phyloP scores from a whole-genome alignment of 768 basidiomycete species.

The Suillus discolor region DNA sequence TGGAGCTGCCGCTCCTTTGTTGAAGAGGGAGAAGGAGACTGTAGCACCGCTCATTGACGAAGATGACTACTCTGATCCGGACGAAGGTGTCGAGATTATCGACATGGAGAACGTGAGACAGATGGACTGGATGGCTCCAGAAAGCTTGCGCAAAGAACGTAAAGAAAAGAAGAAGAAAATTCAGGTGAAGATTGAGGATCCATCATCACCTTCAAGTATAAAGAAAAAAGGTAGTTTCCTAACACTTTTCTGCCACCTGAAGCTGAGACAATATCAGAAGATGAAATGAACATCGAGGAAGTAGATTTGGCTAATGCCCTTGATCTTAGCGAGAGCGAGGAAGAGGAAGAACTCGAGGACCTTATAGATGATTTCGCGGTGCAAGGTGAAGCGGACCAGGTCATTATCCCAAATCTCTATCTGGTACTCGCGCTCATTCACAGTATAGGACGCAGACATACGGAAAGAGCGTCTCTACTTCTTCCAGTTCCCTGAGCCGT shows the following conservation, averaged over 20 bases:
- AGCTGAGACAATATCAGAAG: slow-evolving; percentile 5
- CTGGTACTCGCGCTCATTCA: neutral
- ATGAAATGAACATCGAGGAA: slow-evolving; percentile 33
- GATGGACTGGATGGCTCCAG: slow-evolving; percentile 91
- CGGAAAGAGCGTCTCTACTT: slow-evolving; percentile 77
- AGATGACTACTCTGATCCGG: slow-evolving; percentile 83
- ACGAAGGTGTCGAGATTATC: slow-evolving; percentile 84
- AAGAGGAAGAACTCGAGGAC: slow-evolving; percentile 79
- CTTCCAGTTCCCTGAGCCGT: slow-evolving; percentile 88
- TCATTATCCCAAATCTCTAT: slow-evolving; percentile 21
- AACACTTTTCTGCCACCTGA: neutral
- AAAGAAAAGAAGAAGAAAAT: slow-evolving; percentile 38
- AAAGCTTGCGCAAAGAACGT: slow-evolving; percentile 60
- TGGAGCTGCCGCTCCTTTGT: slow-evolving; percentile 48
- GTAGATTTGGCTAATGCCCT: slow-evolving; percentile 61
- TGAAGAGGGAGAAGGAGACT: slow-evolving; percentile 46
- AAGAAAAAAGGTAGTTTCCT: slow-evolving; percentile 36
- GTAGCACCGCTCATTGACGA: slow-evolving; percentile 44
- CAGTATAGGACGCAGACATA: slow-evolving; percentile 46
- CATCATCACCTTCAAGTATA: slow-evolving; percentile 21
- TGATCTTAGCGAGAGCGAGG: slow-evolving; percentile 74
- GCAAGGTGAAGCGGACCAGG: slow-evolving; percentile 41
- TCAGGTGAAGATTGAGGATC: slow-evolving; percentile 51
- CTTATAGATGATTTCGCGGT: slow-evolving; percentile 70
- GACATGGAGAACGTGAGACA: slow-evolving; percentile 77